phyloP scores from a whole-genome alignment of 768 basidiomycete genomes.

The Termitomyces sp. region DNA sequence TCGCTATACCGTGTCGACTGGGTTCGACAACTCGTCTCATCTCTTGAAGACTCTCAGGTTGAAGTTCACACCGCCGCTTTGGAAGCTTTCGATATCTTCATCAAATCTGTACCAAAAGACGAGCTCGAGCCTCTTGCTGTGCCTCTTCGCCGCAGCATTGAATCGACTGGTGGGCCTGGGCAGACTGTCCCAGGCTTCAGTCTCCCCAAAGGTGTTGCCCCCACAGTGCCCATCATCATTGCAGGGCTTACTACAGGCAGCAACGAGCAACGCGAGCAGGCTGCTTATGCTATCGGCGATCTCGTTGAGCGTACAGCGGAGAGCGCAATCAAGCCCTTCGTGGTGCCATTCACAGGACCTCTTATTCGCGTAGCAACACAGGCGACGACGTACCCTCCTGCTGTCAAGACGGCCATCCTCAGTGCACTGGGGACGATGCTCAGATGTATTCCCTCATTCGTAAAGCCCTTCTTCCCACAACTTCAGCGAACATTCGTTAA shows the following conservation, averaged over 20 bases:
- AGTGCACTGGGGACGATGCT: slow-evolving; percentile 82
- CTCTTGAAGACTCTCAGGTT: slow-evolving; percentile 74
- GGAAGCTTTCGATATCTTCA: slow-evolving; percentile 77
- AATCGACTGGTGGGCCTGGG: slow-evolving; percentile 76
- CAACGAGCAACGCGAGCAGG: slow-evolving; percentile 93
- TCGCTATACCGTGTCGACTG: slow-evolving; percentile 90
- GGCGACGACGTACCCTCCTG: slow-evolving; percentile 83
- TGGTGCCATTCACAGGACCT: slow-evolving; percentile 92
- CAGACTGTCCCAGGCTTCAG: slow-evolving; percentile 81
- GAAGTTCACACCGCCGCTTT: slow-evolving; percentile 79
- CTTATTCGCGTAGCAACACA: slow-evolving; percentile 93
- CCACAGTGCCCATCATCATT: slow-evolving; percentile 82
- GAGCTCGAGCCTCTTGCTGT: slow-evolving; percentile 90
- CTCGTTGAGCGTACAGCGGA: slow-evolving; percentile 84
- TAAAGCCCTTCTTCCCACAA: slow-evolving; percentile 98
- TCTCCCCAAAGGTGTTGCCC: slow-evolving; percentile 75
- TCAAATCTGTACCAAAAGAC: slow-evolving; percentile 89
- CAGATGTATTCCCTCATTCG: slow-evolving; percentile 78
- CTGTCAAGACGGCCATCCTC: slow-evolving; percentile 89
- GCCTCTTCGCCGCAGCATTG: slow-evolving; percentile 83
- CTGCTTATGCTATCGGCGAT: slow-evolving; percentile 95
- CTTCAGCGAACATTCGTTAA: slow-evolving; percentile 96
- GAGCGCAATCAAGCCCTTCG: slow-evolving; percentile 86
- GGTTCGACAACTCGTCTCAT: slow-evolving; percentile 82
- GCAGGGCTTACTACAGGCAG: slow-evolving; percentile 91